These are phyloP conservation scores for Eucalyptus fibrosa DNA, from an alignment of 345 rosid species.

Conservation along the genomic window DNA sequence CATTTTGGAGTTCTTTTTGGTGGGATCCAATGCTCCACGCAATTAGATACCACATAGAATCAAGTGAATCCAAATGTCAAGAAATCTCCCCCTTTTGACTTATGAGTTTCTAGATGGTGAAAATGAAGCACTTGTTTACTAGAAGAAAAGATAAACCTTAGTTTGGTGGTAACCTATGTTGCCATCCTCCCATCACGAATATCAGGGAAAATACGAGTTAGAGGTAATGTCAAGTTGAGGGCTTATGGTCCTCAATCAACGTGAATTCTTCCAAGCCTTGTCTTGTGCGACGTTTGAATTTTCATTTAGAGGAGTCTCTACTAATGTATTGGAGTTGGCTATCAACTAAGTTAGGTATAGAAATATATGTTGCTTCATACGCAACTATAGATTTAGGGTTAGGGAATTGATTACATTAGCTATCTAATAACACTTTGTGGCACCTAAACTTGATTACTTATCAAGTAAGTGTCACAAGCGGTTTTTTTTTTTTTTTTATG, in stretches of 20 bases:
- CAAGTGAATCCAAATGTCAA: not conserved
- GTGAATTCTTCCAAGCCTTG: not conserved
- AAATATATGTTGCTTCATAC: too few species aligned
- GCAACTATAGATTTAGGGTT: not conserved
- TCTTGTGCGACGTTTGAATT: not conserved
- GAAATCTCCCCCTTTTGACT: not conserved
- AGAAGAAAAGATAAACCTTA: not conserved
- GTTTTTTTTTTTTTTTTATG: too few species aligned
- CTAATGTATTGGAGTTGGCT: too few species aligned
- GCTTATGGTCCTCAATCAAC: not conserved
- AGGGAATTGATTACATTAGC: not conserved
- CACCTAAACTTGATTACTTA: not conserved
- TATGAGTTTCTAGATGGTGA: not conserved
- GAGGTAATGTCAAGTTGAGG: not conserved
- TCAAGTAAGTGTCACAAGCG: not conserved
- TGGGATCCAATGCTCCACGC: too few species aligned
- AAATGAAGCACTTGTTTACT: not conserved
- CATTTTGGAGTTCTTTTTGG: too few species aligned
- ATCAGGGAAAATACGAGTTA: fast-evolving
- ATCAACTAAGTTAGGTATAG: too few species aligned
- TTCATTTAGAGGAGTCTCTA: not conserved
- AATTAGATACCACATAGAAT: not conserved
- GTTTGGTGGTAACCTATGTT: not conserved
- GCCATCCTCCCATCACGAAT: not conserved
- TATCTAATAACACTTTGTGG: too few species aligned